Evolutionary conservation across 441 rosid genomes (phyloP).

Genomic region (Gossypium aridum): DNA sequence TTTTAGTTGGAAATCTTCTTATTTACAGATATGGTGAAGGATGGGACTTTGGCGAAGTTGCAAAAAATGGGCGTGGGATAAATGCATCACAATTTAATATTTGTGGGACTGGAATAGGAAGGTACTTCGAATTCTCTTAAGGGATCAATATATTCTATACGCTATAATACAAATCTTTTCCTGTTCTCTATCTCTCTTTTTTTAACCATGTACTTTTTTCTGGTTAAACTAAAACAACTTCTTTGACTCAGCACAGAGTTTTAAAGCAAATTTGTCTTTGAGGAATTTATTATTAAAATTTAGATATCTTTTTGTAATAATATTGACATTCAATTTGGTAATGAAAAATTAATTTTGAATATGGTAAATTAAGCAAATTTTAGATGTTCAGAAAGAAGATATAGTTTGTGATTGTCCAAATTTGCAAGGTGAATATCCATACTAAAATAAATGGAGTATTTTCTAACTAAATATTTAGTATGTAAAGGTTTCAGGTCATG

Average conservation of each 20-base stretch:
- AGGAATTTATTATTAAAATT: neutral
- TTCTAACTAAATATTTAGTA: neutral
- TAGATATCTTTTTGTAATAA: neutral
- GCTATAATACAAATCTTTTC: neutral
- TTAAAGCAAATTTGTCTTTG: neutral
- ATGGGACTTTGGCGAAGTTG: slow-evolving; percentile 99
- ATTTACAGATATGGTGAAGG: slow-evolving; percentile 92
- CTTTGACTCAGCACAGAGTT: neutral
- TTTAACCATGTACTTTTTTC: neutral
- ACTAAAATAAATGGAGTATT: neutral
- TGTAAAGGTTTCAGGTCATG: neutral
- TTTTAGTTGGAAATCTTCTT: slow-evolving; percentile 11
- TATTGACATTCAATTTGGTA: neutral
- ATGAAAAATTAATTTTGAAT: slow-evolving; percentile 4
- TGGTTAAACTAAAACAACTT: neutral
- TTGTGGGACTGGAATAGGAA: slow-evolving; percentile 85
- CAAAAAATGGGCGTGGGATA: slow-evolving; percentile 85
- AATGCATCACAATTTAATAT: slow-evolving; percentile 89
- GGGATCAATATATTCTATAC: neutral
- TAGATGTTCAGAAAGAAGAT: neutral
- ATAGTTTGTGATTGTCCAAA: neutral
- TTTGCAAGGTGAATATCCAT: neutral
- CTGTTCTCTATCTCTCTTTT: neutral
- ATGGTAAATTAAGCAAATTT: neutral
- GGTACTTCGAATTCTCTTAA: slow-evolving; percentile 36